These are phyloP conservation scores for Podospora pseudopauciseta DNA, from an alignment of 495 filamentous ascomycete species.

Conservation along the genomic window DNA sequence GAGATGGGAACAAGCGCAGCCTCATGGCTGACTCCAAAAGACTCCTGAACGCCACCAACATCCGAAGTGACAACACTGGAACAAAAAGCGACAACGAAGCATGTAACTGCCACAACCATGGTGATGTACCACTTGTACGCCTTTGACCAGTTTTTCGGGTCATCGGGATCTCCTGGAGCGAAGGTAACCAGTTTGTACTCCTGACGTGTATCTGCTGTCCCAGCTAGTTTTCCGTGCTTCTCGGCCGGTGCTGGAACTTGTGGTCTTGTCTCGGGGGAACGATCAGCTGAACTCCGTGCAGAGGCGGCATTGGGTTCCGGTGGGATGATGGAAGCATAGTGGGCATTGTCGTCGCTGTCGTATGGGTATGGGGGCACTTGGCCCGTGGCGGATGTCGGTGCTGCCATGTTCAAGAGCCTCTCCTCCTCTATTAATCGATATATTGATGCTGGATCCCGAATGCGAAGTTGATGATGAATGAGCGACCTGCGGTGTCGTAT, in stretches of 20 bases:
- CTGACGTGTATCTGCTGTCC: conserved; percentile 11
- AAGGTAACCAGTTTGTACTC: conserved; percentile 72
- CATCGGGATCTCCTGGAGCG: conserved; percentile 59
- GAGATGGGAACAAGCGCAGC: conserved; percentile 65
- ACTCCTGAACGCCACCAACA: conserved; percentile 53
- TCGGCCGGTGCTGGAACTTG: neutral
- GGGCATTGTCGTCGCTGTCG: neutral
- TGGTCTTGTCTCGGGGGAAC: neutral
- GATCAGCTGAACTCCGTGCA: neutral
- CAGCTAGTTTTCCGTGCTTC: conserved; percentile 13
- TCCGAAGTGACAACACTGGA: conserved; percentile 68
- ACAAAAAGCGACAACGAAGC: conserved; percentile 62
- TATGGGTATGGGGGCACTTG: conserved; percentile 1
- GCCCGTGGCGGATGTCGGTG: neutral
- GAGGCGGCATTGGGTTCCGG: neutral
- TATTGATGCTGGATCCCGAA: neutral
- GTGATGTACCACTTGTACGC: conserved; percentile 64
- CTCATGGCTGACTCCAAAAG: conserved; percentile 62
- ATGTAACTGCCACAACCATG: conserved; percentile 61
- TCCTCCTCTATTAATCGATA: neutral
- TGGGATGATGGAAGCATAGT: conserved; percentile 8
- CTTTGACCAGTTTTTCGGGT: conserved; percentile 68
- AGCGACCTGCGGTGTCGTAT: neutral
- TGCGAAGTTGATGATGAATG: neutral
- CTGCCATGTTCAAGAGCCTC: neutral